Base-by-base conservation (phyloP, 768 basidiomycete species). In the Exidia glandulosa region DNA sequence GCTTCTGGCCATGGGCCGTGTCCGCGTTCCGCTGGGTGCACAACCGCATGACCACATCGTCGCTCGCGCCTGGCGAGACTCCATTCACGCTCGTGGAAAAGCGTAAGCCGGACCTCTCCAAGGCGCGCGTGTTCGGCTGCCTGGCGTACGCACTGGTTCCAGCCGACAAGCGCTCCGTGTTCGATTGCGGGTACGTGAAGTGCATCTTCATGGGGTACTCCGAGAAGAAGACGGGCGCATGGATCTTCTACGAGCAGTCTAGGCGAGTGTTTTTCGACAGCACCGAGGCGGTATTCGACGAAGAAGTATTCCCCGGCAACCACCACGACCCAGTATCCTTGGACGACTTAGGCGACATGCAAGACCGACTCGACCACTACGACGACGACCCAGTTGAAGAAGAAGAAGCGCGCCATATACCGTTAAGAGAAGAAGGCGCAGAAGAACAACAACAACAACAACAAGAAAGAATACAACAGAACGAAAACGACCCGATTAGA, bases 181-280 rank as follows among this genome's bases (percentile, higher is more conserved):
- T 61, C 37, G 55, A 60, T 14, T 33, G 62, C 2, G 64, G 69
- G 52, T 61, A 63, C 32, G 33, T 62, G 34, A 71, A 74, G 64
- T 77, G 77, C 58, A 59, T 73, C 1, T 73, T 76, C 36, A 68
- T 77, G 57, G 73, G 76, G 1, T 78, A 76, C 58, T 64, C 67
- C 1, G 32, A 59, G 1, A 66, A 68, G 29, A 57, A 61, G 37
- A 6, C 50, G 16, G 50, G 50, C 30, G 23, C 23, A 13, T 54
- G 50, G 50, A 50, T 31, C 7, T 60, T 60, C 59, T 56, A 41
- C 25, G 48, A 60, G 30, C 13, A 52, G 4, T 13, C 36, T 13
- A 54, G 41, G 29, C 9, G 48, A n/a, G 16, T 23, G 36, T 23
- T 45, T 12, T 29, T 61, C 47, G 57, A 56, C 23, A 59, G 57